phyloP scores from a whole-genome alignment of 176 grass and related monocot species.

The Chloris gayana region DNA sequence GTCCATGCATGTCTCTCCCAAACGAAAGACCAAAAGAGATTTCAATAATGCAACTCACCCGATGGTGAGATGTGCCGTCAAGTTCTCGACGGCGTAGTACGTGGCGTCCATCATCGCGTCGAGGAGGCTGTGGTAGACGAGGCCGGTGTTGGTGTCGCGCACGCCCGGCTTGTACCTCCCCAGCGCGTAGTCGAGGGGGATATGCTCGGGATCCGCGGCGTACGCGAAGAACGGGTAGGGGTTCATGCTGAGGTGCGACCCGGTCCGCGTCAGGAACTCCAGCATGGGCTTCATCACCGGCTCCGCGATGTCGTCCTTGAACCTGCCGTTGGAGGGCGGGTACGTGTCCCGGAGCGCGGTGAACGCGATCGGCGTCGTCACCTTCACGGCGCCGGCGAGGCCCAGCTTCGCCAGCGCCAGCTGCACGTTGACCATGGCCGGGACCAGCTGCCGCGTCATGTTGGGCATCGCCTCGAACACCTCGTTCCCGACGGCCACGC shows the following conservation, averaged over 20 bases:
- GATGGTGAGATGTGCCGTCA: neutral
- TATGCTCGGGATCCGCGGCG: neutral
- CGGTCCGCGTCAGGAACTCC: neutral
- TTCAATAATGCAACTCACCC: neutral
- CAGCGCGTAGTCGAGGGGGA: neutral
- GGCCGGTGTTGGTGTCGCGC: neutral
- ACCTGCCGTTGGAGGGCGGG: neutral
- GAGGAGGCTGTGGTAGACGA: neutral
- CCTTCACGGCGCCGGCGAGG: neutral
- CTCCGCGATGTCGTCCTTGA: neutral
- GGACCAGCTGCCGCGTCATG: neutral
- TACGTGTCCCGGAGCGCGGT: neutral
- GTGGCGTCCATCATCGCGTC: neutral
- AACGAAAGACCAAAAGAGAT: neutral
- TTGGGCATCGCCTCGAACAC: neutral
- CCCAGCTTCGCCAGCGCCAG: neutral
- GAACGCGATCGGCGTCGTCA: neutral
- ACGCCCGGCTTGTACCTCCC: neutral
- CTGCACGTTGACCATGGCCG: neutral
- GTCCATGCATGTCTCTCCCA: too few species aligned
- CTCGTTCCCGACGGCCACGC: neutral
- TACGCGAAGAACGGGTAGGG: conserved; percentile 6
- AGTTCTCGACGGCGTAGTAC: neutral
- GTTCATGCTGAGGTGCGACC: neutral
- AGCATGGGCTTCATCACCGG: neutral